These are phyloP conservation scores for Solanum okadae DNA, from an alignment of 257 asterid genomes.

Conservation along the genomic window DNA sequence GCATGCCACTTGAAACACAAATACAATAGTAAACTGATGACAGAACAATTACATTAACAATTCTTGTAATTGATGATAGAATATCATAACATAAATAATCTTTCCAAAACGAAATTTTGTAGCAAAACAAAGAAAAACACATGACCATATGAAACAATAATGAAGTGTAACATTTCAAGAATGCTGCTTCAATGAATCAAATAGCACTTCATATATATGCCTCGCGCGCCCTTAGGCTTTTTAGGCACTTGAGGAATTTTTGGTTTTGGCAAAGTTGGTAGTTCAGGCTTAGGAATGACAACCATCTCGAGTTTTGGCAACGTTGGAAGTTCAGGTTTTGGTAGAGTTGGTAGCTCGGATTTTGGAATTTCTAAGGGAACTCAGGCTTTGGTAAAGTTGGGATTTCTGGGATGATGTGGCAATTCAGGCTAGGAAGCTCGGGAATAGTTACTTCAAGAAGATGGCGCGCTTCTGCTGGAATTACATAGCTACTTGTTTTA, in stretches of 20 bases:
- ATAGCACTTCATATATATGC: background rate
- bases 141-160: too few species aligned
- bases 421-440: background rate
- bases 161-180: too few species aligned
- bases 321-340: conserved; percentile 7
- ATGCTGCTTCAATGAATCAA: background rate
- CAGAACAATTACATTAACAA: too few species aligned
- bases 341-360: conserved; percentile 8
- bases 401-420: background rate
- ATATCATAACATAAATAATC: too few species aligned
- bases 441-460: background rate
- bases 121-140: too few species aligned
- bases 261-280: background rate
- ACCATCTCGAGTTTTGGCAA: conserved; percentile 4
- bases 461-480: background rate
- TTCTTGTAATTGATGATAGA: too few species aligned
- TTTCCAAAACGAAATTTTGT: too few species aligned
- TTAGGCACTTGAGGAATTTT: background rate
- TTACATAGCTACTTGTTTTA: background rate
- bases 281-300: background rate
- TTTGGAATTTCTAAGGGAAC: background rate
- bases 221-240: background rate
- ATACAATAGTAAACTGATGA: background rate
- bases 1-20: too few species aligned
- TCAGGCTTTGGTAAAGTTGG: conserved; percentile 5